phyloP scores from a whole-genome alignment of 441 rosid species.

The Croton laevigatus region DNA sequence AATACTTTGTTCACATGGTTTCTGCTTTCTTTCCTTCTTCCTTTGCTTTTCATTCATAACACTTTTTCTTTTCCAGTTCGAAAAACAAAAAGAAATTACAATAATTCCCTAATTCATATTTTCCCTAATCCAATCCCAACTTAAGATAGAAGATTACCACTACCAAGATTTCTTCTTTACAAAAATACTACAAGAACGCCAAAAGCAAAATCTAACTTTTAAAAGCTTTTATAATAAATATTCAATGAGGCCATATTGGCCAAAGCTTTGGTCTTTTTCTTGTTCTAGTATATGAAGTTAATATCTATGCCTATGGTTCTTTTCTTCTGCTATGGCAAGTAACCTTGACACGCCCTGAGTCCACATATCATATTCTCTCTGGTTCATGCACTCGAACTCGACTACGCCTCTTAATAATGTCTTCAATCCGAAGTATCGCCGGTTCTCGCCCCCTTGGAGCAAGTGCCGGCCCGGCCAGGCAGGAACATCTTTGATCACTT shows the following conservation, averaged over 20 bases:
- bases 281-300: conserved; percentile 20
- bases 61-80: conserved; percentile 33
- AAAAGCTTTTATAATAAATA: neutral
- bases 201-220: neutral
- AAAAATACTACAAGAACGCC: conserved; percentile 16
- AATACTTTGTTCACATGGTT: conserved; percentile 39
- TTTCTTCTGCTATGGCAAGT: conserved; percentile 68
- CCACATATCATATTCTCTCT: conserved; percentile 87
- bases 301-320: conserved; percentile 48
- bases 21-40: neutral
- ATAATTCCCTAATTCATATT: neutral
- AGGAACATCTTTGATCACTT: conserved; percentile 68
- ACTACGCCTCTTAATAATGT: conserved; percentile 57
- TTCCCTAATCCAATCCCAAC: conserved; percentile 7
- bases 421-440: conserved; percentile 77
- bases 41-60: conserved; percentile 14
- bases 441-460: conserved; percentile 78
- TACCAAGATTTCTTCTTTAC: conserved; percentile 16
- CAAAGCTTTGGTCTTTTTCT: neutral
- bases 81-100: conserved; percentile 15
- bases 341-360: conserved; percentile 94
- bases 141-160: neutral
- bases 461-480: conserved; percentile 94
- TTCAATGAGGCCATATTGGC: conserved; percentile 11
- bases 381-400: conserved; percentile 81